Percentiles rank a stretch among this genome's conserved stretches.
Evolutionary conservation across 2,329 filamentous ascomycete genomes (phyloP).

Genomic region (Fusarium incarnatum): DNA sequence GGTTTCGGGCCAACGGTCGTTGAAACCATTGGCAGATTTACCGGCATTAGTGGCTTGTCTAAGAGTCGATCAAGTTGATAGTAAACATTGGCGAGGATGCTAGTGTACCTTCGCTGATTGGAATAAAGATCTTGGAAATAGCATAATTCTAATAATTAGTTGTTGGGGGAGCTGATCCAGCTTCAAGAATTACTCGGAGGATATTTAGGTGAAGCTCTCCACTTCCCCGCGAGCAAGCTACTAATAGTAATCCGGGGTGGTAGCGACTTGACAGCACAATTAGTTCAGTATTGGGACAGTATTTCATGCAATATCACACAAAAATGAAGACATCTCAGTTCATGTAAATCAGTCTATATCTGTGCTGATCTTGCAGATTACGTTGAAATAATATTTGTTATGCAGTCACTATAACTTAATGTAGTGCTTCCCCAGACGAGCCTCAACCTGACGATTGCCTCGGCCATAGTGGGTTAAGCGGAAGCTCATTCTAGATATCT

Average conservation of each 20-base stretch:
- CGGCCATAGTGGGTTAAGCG: conserved; percentile 26
- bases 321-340: background rate
- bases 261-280: background rate
- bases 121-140: background rate
- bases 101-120: background rate
- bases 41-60: background rate
- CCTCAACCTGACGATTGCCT: conserved; percentile 31
- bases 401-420: background rate
- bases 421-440: conserved; percentile 29
- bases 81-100: background rate
- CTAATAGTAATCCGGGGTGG: conserved; percentile 12
- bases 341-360: background rate
- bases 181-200: background rate
- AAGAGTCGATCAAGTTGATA: background rate
- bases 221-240: conserved; percentile 25
- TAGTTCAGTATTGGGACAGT: background rate
- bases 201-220: conserved; percentile 16
- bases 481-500: background rate
- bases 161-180: background rate
- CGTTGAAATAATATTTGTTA: background rate
- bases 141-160: background rate
- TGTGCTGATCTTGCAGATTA: background rate
- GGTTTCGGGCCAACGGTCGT: background rate
- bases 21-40: background rate
- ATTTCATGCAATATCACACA: background rate